Evolutionary conservation across 148 eudicot species (phyloP).

Genomic region (Vaccinium corymbosum): DNA sequence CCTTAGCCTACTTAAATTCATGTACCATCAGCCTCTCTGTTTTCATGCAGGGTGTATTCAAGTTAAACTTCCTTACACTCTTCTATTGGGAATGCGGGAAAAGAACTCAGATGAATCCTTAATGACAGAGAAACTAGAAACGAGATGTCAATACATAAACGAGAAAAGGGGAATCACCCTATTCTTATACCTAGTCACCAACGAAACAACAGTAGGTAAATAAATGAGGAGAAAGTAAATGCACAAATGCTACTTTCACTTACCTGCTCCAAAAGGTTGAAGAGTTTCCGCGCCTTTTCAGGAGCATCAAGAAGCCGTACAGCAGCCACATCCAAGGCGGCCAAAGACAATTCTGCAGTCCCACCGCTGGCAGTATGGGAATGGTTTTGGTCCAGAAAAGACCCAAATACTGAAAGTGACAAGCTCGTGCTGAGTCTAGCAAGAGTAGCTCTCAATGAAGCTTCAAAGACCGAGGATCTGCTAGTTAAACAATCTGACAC

Average conservation of each 20-base stretch:
- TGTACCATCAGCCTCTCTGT: neutral
- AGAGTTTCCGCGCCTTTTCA: conserved; percentile 83
- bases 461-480: conserved; percentile 94
- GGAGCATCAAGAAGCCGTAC: conserved; percentile 70
- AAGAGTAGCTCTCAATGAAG: conserved; percentile 87
- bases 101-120: neutral
- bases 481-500: conserved; percentile 91
- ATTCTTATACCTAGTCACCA: neutral
- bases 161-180: neutral
- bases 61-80: neutral
- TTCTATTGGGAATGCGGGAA: neutral
- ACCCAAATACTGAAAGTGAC: conserved; percentile 60
- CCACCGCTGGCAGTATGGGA: conserved; percentile 38
- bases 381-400: conserved; percentile 56
- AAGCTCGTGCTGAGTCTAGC: conserved; percentile 88
- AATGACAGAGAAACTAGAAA: neutral
- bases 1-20: neutral
- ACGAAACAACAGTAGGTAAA: neutral
- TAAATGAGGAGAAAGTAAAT: neutral
- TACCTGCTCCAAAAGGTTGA: conserved; percentile 87
- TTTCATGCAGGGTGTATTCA: neutral
- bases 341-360: conserved; percentile 43
- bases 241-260: neutral
- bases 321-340: conserved; percentile 79
- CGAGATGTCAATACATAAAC: too few species aligned